Evolutionary conservation across 2,329 filamentous ascomycete species (phyloP).

Genomic region (Neodidymelliopsis sp.): DNA sequence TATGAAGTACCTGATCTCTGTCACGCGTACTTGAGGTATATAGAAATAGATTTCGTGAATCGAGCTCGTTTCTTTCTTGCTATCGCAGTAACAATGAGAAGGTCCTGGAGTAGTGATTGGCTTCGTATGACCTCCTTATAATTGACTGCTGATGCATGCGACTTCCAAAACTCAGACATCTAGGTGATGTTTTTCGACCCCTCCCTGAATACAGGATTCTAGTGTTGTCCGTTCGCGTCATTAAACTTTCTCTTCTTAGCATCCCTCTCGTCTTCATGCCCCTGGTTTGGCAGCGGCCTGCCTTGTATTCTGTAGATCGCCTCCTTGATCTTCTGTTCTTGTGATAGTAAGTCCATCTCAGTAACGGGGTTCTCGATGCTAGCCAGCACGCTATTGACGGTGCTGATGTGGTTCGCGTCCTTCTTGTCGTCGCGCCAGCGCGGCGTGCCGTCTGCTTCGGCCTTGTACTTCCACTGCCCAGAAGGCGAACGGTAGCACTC

Average conservation of each 20-base stretch:
- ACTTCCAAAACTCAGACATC: too few relatives aligned
- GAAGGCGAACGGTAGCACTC: slow-evolving; percentile 84
- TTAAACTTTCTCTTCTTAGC: slow-evolving; percentile 47
- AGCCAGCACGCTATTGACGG: slow-evolving; percentile 84
- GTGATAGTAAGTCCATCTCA: slow-evolving; percentile 77
- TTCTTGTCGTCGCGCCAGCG: slow-evolving; percentile 92
- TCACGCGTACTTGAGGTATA: too few relatives aligned
- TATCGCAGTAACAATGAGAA: too few relatives aligned
- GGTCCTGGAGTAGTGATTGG: too few relatives aligned
- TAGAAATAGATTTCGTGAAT: too few relatives aligned
- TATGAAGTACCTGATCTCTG: too few relatives aligned
- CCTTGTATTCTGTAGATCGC: slow-evolving; percentile 74
- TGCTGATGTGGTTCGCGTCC: slow-evolving; percentile 87
- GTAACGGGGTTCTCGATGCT: slow-evolving; percentile 88
- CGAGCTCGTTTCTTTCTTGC: too few relatives aligned
- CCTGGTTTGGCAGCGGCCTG: slow-evolving; percentile 41
- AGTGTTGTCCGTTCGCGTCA: slow-evolving; percentile 28
- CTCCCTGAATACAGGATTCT: too few relatives aligned
- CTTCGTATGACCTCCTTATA: too few relatives aligned
- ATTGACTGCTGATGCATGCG: too few relatives aligned
- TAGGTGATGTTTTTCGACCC: too few relatives aligned
- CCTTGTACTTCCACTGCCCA: slow-evolving; percentile 77
- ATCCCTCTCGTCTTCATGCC: slow-evolving; percentile 32
- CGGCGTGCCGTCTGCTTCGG: slow-evolving; percentile 61
- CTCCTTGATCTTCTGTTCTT: slow-evolving; percentile 74